Evolutionary conservation across 148 eudicot species (phyloP), one percentile per base, ranked within the genome.

Genomic region (Cornus kousa): DNA sequence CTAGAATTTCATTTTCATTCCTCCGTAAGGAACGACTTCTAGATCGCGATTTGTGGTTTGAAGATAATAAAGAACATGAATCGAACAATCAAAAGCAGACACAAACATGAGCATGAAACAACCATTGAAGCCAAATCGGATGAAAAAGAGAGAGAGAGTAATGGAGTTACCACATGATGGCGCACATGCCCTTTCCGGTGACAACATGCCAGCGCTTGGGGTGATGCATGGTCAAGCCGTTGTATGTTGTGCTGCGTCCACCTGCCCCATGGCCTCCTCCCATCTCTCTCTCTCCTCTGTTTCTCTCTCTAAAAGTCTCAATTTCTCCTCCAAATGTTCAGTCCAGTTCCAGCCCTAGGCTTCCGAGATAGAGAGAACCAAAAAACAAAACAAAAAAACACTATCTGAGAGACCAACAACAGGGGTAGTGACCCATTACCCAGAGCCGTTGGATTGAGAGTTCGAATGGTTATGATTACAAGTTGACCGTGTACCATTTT

Each of bases 121-220:
- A 32, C 16, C 5, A 68, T 68, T 14, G 14, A 68, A 12, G 43
- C n/a, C 64, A 57, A 13, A 57, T 57, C 17, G 23, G 24, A n/a
- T 17, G 20, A 57, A 5, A 19, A 19, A 57, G 62, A 57, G 62
- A 57, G 37, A 31, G 33, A 76, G 28, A 71, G 10, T 0, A 43
- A 43, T 53, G 74, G 8, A 57, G 3, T 43, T 80, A 90, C 91
- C 94, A 90, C 91, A 90, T 90, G 71, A 90, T 69, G 32, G 91
- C 94, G 59, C 94, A 90, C 84, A 90, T 80, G 87, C 94, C 94
- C 83, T 90, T 90, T 31, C 94, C 91, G 37, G 91, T 88, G 73
- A 90, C 69, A 17, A 83, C 75, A 74, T 90, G 94, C 94, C 94
- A 90, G 17, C 94, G 91, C 70, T 90, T 90, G 1, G 94, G 94